These are phyloP conservation scores for Austroboletus eburneus DNA, from an alignment of 768 basidiomycete genomes.

Conservation along the genomic window DNA sequence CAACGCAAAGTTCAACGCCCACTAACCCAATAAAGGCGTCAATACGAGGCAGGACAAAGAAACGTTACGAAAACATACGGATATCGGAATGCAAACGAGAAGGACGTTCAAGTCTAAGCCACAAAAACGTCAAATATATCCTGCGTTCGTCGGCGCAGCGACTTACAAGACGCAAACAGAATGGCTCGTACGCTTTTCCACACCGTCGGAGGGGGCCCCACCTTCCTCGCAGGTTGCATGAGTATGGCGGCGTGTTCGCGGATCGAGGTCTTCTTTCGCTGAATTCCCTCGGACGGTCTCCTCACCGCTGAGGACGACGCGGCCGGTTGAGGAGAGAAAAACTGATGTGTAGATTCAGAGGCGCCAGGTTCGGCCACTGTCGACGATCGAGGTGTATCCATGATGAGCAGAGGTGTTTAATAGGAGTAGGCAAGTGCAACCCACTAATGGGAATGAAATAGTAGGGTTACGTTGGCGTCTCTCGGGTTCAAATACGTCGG, in stretches of 20 bases:
- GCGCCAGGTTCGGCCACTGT: constrained; percentile 11
- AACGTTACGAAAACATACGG: constrained; percentile 36
- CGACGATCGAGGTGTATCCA: constrained; percentile 12
- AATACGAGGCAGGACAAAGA: not conserved
- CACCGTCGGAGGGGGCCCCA: constrained; percentile 42
- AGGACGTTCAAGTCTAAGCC: constrained; percentile 74
- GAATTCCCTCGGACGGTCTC: constrained; percentile 1
- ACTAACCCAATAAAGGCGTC: constrained; percentile 38
- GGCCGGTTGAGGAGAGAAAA: constrained; percentile 5
- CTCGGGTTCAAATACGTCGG: constrained; percentile 1
- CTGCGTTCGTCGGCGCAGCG: not conserved
- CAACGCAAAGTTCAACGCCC: constrained; percentile 65
- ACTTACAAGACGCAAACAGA: constrained; percentile 53
- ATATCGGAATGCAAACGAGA: constrained; percentile 66
- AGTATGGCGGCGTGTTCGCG: constrained; percentile 27
- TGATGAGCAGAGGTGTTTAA: constrained; percentile 4
- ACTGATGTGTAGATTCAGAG: constrained; percentile 5
- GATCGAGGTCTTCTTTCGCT: constrained; percentile 7
- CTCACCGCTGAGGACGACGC: constrained; percentile 14
- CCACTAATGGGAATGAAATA: constrained; percentile 1
- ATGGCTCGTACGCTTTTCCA: constrained; percentile 50
- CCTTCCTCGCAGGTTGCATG: constrained; percentile 34
- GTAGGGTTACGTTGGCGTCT: not conserved
- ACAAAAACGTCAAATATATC: not conserved
- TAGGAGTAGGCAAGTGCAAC: constrained; percentile 3